phyloP scores from a whole-genome alignment of 2,329 filamentous ascomycete species.

The Cladosporium sphaerospermum region DNA sequence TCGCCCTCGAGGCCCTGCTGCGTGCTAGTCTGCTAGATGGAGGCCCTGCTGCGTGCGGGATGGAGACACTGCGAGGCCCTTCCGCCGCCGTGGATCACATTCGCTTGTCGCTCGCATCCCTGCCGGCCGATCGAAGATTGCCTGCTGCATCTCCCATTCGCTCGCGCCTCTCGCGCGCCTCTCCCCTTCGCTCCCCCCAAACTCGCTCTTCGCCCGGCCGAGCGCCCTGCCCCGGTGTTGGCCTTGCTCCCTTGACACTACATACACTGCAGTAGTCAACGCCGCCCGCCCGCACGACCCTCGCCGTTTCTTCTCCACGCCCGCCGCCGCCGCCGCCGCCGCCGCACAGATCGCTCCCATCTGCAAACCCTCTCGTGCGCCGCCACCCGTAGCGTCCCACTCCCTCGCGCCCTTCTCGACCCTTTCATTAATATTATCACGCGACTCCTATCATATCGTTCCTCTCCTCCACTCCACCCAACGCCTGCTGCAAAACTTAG shows the following conservation, averaged over 20 bases:
- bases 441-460: slow-evolving; percentile 12
- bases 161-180: neutral
- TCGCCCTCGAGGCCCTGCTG: too few species aligned
- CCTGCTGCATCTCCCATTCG: slow-evolving; percentile 7
- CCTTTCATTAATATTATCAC: slow-evolving; percentile 5
- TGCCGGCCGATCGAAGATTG: slow-evolving; percentile 9
- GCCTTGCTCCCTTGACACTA: neutral
- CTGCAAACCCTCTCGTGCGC: slow-evolving; percentile 8
- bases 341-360: slow-evolving; percentile 6
- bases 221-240: too few species aligned
- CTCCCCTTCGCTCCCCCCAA: too few species aligned
- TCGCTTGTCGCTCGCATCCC: neutral
- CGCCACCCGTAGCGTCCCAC: slow-evolving; percentile 1
- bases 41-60: too few species aligned
- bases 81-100: neutral
- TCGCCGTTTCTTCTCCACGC: slow-evolving; percentile 11
- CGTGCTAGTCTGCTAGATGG: too few species aligned
- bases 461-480: neutral
- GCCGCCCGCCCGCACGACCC: neutral
- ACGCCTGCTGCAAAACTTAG: neutral
- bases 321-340: slow-evolving; percentile 2
- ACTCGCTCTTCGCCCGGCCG: neutral
- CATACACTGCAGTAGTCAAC: too few species aligned
- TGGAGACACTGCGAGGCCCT: neutral
- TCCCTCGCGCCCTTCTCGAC: neutral